Conservation (phyloP, 108 stramenopile species). For the Pseudonitzschia multiseries region DNA sequence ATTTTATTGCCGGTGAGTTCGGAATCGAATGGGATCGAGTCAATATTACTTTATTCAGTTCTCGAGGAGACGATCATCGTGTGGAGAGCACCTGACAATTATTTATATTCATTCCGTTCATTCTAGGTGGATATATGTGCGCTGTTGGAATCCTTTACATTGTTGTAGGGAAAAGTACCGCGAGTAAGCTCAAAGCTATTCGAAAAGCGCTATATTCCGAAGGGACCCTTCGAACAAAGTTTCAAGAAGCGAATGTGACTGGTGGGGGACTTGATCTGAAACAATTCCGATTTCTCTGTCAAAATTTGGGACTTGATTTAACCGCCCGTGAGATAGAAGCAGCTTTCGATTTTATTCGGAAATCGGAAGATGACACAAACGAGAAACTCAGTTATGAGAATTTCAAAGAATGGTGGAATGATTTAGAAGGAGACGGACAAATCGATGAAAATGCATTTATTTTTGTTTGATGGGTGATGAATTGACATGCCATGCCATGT, state of each 20-base stretch:
- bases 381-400: conserved; percentile 32
- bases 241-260: conserved; percentile 35
- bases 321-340: conserved; percentile 27
- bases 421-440: conserved; percentile 15
- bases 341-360: conserved; percentile 28
- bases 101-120: background rate
- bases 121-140: conserved; percentile 46
- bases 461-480: conserved; percentile 21
- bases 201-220: conserved; percentile 42
- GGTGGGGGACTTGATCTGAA: conserved; percentile 34
- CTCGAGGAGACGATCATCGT: too few species aligned
- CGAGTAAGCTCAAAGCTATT: conserved; percentile 41
- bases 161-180: conserved; percentile 40
- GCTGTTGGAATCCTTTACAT: conserved; percentile 51
- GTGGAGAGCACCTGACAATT: background rate
- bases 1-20: conserved; percentile 17
- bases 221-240: conserved; percentile 32
- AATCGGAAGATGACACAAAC: conserved; percentile 5
- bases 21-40: background rate
- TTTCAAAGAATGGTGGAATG: conserved; percentile 41
- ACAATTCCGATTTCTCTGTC: conserved; percentile 43
- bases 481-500: background rate
- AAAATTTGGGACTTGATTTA: conserved; percentile 27
- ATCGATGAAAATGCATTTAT: conserved; percentile 24
- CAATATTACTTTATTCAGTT: background rate